Evolutionary conservation across 352 stramenopile species (phyloP).

Genomic region (Globisporangium spinosum): DNA sequence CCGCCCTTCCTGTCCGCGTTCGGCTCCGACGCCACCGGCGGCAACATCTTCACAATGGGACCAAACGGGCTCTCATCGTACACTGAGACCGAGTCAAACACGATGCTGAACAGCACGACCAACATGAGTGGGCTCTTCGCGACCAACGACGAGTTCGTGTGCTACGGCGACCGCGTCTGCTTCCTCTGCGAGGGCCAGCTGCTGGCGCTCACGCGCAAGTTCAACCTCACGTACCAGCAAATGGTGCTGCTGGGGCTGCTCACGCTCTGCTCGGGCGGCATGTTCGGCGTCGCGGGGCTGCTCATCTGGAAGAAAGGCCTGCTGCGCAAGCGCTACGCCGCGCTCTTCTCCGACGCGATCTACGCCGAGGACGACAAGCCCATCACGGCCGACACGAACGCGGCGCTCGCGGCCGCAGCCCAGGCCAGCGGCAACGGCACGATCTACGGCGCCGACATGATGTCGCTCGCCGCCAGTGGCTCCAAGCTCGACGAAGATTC

Average conservation of each 20-base stretch:
- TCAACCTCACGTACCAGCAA: constrained; percentile 77
- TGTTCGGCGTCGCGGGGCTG: constrained; percentile 64
- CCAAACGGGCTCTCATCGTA: neutral
- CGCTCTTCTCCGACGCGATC: constrained; percentile 54
- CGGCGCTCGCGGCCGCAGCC: constrained; percentile 12
- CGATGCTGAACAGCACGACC: neutral
- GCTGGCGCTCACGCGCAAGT: constrained; percentile 60
- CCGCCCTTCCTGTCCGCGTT: neutral
- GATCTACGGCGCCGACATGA: constrained; percentile 14
- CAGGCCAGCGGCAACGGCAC: constrained; percentile 15
- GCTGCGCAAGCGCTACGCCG: constrained; percentile 71
- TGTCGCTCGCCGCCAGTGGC: neutral
- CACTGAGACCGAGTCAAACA: neutral
- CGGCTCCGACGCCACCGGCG: neutral
- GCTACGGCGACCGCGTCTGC: constrained; percentile 68
- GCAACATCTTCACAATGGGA: neutral
- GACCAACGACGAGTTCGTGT: constrained; percentile 53
- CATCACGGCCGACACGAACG: constrained; percentile 5
- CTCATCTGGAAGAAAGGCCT: constrained; percentile 69
- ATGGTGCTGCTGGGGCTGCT: constrained; percentile 53
- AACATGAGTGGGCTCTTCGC: neutral
- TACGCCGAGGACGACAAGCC: constrained; percentile 44
- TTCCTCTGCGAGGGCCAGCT: constrained; percentile 75
- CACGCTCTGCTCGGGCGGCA: constrained; percentile 47
- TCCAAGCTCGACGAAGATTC: constrained; percentile 20